Base-by-base conservation (phyloP, 192 early-diverging fungal genomes). In the Phycomyces nitens region DNA sequence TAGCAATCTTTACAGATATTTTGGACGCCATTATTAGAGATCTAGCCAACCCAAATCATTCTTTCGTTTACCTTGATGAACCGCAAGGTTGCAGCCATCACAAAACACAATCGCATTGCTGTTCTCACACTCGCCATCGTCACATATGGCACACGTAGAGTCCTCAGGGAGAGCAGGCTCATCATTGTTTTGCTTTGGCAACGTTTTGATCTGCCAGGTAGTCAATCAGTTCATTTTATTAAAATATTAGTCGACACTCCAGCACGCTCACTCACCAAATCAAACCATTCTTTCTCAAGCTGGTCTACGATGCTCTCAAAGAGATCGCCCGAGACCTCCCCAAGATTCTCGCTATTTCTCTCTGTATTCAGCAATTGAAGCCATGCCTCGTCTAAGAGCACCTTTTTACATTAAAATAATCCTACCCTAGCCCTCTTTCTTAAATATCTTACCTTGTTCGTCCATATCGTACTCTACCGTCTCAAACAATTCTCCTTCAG, bases 71-170 rank as follows among this genome's bases (percentile, higher is more conserved):
- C 88, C 88, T 82, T 99, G 97, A 80, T 99, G 97, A 9, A 99
- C 97, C 2, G 96, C 96, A 54, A 99, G 72, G 71, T 99, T 96
- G 73, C 97, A 99, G 0, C 97, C 97, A 76, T 99, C 97, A 80
- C 97, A 99, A 67, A 97, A 99, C 6, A 99, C 97, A 55, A 99
- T 99, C 0, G 94, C 96, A 69, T 99, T 99, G 71, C 90, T 89
- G 72, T 99, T 99, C 78, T 99, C 97, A 76, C 92, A 91, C 79
- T 99, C 97, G n/a, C 93, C 92, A 65, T 97, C 94, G 64, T 96
- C 94, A 76, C 97, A 99, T 18, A 99, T 89, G 1, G 91, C 91
- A 64, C 97, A 99, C 5, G 84, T 82, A 0, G 88, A 84, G 63
- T 99, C 96, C 41, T 95, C 93, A 16, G 84, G 82, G 55, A 86